phyloP scores from a whole-genome alignment of 352 stramenopile genomes.

The Globisporangium heterothallicum region DNA sequence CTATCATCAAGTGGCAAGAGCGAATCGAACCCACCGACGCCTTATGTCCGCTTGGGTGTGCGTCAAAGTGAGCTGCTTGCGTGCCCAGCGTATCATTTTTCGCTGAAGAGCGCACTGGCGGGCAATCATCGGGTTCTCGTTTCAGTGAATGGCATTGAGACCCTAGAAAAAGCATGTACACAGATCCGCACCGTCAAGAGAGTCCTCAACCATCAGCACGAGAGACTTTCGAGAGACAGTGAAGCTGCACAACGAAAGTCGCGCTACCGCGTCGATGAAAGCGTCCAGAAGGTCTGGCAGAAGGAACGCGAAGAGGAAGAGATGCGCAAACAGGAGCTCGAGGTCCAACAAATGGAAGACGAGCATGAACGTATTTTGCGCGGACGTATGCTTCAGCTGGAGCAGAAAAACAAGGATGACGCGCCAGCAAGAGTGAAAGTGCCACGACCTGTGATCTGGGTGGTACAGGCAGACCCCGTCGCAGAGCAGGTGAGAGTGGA shows the following conservation, averaged over 20 bases:
- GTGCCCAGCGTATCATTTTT: constrained; percentile 11
- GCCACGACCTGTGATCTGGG: background rate
- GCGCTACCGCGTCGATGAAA: background rate
- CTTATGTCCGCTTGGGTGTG: constrained; percentile 15
- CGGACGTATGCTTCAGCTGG: background rate
- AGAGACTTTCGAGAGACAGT: background rate
- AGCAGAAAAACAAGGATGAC: background rate
- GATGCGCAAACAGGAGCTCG: background rate
- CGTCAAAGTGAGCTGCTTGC: constrained; percentile 5
- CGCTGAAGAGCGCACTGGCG: constrained; percentile 5
- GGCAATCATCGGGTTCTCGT: constrained; percentile 11
- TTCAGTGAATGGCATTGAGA: constrained; percentile 14
- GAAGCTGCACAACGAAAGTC: background rate
- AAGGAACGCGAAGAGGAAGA: background rate
- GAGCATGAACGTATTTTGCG: no score
- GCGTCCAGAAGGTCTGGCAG: background rate
- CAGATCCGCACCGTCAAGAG: constrained; percentile 13
- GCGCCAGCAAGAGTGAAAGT: background rate
- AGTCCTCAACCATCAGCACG: constrained; percentile 4
- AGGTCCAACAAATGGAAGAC: background rate
- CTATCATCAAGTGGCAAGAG: no score
- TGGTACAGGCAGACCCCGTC: background rate
- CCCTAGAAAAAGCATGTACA: constrained; percentile 9
- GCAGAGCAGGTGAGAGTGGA: background rate
- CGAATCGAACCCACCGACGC: background rate